Evolutionary conservation across 225 moss, liverwort and hornwort genomes (phyloP).

Genomic region (Sphagnum tenellum): DNA sequence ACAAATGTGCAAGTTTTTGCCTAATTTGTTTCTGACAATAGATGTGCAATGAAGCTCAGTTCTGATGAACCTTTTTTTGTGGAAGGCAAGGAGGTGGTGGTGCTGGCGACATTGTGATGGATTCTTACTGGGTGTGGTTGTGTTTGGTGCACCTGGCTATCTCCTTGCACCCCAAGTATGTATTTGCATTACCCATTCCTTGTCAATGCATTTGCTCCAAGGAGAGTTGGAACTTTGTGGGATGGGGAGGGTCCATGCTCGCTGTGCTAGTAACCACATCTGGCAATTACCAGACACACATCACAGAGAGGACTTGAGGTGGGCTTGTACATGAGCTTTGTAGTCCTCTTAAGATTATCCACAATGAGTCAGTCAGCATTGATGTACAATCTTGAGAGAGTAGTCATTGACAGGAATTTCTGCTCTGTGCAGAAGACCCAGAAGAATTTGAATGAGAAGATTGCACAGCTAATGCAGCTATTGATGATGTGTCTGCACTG

Average conservation of each 20-base stretch:
- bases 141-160: slow-evolving; percentile 93
- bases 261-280: background rate
- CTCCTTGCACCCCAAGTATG: slow-evolving; percentile 75
- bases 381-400: too few relatives aligned
- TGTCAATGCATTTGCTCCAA: background rate
- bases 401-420: background rate
- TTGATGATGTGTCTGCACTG: slow-evolving; percentile 92
- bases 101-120: slow-evolving; percentile 86
- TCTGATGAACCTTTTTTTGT: slow-evolving; percentile 19
- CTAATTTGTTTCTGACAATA: too few relatives aligned
- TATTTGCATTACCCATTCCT: background rate
- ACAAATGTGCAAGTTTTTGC: too few relatives aligned
- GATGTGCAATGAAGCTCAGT: background rate
- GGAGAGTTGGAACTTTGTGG: background rate
- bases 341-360: background rate
- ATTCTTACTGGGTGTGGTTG: slow-evolving; percentile 79
- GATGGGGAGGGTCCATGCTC: too few relatives aligned
- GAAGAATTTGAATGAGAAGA: slow-evolving; percentile 92
- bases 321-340: slow-evolving; percentile 11
- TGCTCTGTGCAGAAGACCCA: slow-evolving; percentile 64
- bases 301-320: slow-evolving; percentile 58
- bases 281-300: background rate
- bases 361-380: too few relatives aligned
- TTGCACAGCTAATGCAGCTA: slow-evolving; percentile 96
- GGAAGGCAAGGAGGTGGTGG: slow-evolving; percentile 78